Percentiles rank a stretch among this genome's conserved stretches.
Conservation (phyloP, 768 basidiomycete genomes). For the Tylopilus intermedius region DNA sequence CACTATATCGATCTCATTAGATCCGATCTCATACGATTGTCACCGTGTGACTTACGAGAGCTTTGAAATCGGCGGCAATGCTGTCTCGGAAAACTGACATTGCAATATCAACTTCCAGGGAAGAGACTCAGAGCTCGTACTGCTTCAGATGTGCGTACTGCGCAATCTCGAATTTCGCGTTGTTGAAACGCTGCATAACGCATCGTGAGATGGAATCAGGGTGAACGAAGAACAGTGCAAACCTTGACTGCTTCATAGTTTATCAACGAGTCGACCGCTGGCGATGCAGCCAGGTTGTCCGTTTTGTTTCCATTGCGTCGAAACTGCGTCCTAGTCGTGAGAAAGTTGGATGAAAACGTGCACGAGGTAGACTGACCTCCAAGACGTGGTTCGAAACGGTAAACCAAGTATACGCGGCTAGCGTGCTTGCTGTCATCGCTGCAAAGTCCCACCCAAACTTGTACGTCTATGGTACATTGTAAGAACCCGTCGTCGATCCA, state of each 20-base stretch:
- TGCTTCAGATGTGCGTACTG: conserved; percentile 82
- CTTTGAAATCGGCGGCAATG: too few species aligned
- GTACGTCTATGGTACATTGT: conserved; percentile 59
- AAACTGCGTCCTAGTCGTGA: conserved; percentile 69
- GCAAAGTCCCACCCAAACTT: conserved; percentile 99
- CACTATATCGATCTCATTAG: too few species aligned
- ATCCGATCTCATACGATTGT: too few species aligned
- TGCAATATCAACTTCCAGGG: too few species aligned
- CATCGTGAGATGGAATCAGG: background rate
- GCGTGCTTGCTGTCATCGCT: conserved; percentile 76
- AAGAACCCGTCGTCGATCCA: background rate
- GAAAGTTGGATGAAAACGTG: background rate
- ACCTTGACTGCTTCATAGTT: conserved; percentile 99
- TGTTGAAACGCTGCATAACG: conserved; percentile 82
- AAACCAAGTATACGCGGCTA: conserved; percentile 94
- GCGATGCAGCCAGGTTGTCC: conserved; percentile 92
- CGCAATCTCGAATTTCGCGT: conserved; percentile 83
- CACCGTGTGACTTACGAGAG: too few species aligned
- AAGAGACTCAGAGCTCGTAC: conserved; percentile 50
- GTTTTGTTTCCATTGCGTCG: conserved; percentile 93
- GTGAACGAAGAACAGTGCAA: conserved; percentile 6
- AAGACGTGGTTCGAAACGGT: conserved; percentile 91
- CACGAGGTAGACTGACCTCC: conserved; percentile 56
- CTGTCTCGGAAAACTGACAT: too few species aligned
- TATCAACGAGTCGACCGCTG: conserved; percentile 91